Conservation (phyloP, 371 early-diverging fungal genomes). For the Syncephalastrum contaminatum region DNA sequence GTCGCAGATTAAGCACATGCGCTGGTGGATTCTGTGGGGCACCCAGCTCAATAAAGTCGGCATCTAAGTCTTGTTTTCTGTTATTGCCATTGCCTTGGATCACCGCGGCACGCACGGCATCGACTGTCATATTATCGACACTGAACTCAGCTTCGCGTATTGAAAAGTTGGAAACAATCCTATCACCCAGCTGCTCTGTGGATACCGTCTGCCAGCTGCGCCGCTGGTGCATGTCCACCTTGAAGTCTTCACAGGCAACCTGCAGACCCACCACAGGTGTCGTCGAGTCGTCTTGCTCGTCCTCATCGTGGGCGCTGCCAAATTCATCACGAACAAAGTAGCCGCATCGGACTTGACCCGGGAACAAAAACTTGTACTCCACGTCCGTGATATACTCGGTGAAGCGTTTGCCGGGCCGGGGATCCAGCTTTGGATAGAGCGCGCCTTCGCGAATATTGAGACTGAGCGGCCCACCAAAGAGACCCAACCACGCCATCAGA, state of each 20-base stretch:
- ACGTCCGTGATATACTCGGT: too few relatives aligned
- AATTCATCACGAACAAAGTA: slow-evolving; percentile 27
- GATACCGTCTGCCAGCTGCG: slow-evolving; percentile 15
- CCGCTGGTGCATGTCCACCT: slow-evolving; percentile 22
- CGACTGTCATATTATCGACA: slow-evolving; percentile 15
- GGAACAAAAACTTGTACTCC: slow-evolving; percentile 32
- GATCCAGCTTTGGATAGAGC: slow-evolving; percentile 28
- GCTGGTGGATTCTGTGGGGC: slow-evolving; percentile 19
- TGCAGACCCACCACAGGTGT: slow-evolving; percentile 20
- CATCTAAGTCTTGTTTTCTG: slow-evolving; percentile 35
- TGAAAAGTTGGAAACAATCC: slow-evolving; percentile 11
- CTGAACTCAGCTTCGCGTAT: slow-evolving; percentile 27
- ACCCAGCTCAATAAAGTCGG: slow-evolving; percentile 30
- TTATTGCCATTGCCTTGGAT: slow-evolving; percentile 11
- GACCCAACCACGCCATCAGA: slow-evolving; percentile 30
- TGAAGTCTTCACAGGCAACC: slow-evolving; percentile 16
- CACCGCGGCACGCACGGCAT: slow-evolving; percentile 11
- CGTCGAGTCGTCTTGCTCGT: slow-evolving; percentile 9
- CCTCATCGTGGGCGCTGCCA: slow-evolving; percentile 28
- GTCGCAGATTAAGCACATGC: slow-evolving; percentile 52
- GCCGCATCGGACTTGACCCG: slow-evolving; percentile 7
- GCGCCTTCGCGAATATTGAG: slow-evolving; percentile 29
- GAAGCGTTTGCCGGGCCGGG: slow-evolving; percentile 15
- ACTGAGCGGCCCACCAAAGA: slow-evolving; percentile 44
- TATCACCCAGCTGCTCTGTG: neutral